These are phyloP conservation scores for Pisolithus thermaeus DNA, from an alignment of 1,284 basidiomycete species.

Conservation along the genomic window DNA sequence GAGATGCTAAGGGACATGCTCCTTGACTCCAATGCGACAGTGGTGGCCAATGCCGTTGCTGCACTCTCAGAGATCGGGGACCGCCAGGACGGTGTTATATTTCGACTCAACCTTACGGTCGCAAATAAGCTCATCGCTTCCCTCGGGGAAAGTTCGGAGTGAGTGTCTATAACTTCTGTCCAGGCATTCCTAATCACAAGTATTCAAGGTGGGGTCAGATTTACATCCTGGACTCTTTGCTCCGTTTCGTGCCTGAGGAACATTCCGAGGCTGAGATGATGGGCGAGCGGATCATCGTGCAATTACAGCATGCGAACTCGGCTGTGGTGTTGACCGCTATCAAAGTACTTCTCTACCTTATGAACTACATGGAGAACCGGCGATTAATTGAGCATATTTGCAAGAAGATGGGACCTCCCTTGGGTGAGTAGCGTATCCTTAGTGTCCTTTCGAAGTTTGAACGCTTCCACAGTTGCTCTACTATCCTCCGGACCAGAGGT, in stretches of 20 bases:
- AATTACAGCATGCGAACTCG: slow-evolving; percentile 94
- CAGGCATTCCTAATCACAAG: slow-evolving; percentile 6
- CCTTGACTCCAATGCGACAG: slow-evolving; percentile 90
- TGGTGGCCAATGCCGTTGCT: slow-evolving; percentile 92
- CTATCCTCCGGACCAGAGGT: slow-evolving; percentile 97
- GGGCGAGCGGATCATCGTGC: slow-evolving; percentile 88
- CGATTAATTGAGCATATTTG: slow-evolving; percentile 85
- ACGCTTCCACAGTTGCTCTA: slow-evolving; percentile 66
- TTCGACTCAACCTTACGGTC: slow-evolving; percentile 77
- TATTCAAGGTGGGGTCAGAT: slow-evolving; percentile 91
- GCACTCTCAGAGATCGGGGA: slow-evolving; percentile 90
- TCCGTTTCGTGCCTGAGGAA: slow-evolving; percentile 89
- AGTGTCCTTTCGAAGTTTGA: slow-evolving; percentile 5
- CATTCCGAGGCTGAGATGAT: slow-evolving; percentile 89
- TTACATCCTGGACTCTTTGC: slow-evolving; percentile 92
- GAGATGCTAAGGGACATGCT: slow-evolving; percentile 83
- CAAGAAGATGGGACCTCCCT: slow-evolving; percentile 94
- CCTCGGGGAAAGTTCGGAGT: slow-evolving; percentile 90
- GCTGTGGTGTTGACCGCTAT: slow-evolving; percentile 92
- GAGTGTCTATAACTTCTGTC: slow-evolving; percentile 26
- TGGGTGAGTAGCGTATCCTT: slow-evolving; percentile 51
- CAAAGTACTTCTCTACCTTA: slow-evolving; percentile 93
- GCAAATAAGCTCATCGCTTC: slow-evolving; percentile 83
- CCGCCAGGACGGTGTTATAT: slow-evolving; percentile 83
- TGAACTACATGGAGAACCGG: slow-evolving; percentile 98